Conservation (phyloP, 306 rosid genomes). For the Glycyrrhiza uralensis region DNA sequence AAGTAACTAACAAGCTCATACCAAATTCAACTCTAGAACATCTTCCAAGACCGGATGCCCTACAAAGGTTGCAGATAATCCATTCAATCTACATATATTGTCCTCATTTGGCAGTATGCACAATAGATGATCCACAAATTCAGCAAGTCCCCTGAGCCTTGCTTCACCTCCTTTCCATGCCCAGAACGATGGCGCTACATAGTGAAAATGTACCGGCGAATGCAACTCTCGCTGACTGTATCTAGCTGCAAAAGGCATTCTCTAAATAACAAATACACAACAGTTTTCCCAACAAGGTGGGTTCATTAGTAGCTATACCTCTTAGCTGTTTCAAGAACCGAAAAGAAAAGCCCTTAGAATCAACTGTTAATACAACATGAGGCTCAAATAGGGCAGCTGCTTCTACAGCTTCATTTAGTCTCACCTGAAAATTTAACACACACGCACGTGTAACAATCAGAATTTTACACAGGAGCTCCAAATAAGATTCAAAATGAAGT, state of each 20-base stretch:
- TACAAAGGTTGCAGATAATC: conserved; percentile 80
- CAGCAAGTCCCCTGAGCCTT: conserved; percentile 66
- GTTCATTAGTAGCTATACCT: conserved; percentile 49
- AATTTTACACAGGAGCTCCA: not conserved
- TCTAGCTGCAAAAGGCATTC: conserved; percentile 77
- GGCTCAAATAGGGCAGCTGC: conserved; percentile 81
- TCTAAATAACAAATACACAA: conserved; percentile 22
- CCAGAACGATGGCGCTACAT: conserved; percentile 94
- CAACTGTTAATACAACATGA: conserved; percentile 77
- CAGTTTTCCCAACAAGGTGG: conserved; percentile 24
- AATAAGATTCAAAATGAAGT: not conserved
- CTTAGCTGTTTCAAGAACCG: conserved; percentile 73
- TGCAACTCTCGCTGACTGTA: conserved; percentile 35
- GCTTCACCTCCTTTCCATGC: conserved; percentile 99
- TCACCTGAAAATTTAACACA: conserved; percentile 28
- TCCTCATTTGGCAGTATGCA: conserved; percentile 95
- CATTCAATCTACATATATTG: conserved; percentile 69
- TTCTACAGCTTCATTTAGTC: conserved; percentile 63
- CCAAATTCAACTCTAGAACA: conserved; percentile 50
- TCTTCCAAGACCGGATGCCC: conserved; percentile 92
- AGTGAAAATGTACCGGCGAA: conserved; percentile 72
- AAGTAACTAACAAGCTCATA: conserved; percentile 25
- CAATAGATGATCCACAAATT: conserved; percentile 75
- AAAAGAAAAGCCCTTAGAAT: conserved; percentile 87
- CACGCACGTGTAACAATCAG: not conserved